Evolutionary conservation across 2,329 filamentous ascomycete species (phyloP), one percentile per base, ranked within the genome.

Genomic region (Hypoxylon sp.): DNA sequence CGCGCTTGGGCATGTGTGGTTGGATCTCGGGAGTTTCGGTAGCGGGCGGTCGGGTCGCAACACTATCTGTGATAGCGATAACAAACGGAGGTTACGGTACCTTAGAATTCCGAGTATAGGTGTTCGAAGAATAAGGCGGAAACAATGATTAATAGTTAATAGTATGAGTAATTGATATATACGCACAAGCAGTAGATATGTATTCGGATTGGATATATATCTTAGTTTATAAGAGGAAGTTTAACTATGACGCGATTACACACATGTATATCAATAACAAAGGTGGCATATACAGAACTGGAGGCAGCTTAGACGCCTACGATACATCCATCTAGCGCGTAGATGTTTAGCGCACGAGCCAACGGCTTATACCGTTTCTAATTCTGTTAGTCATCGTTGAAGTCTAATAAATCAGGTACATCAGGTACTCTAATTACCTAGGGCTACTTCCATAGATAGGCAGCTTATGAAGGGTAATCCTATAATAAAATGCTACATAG

Each of bases 1-100:
- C n/a, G 9, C 26, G 47, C 39, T 13, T 55, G 53, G 52, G 35
- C 33, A 31, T 46, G 37, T 37, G 53, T 59, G 60, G 47, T 42
- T 50, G 61, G 44, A 67, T 69, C 39, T 70, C 71, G 72, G 72
- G 70, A 73, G 64, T 70, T 67, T 73, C 73, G 73, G 73, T 71
- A 71, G 58, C 57, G 60, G 59, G 37, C 47, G 55, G 59, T 63
- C 66, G 63, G 63, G 51, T 62, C 52, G 47, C 22, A 37, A 60
- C 14, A 42, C 47, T 26, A 54, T 33, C 37, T 17, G 5, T 33
- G 33, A 64, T 55, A 67, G 14, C 52, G 64, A 66, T 57, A 61
- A 61, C 42, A 61, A 4, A 4, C 50, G 50, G 39, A 48, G 42
- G n/a, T 26, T 6, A 13, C 31, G 48, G 48, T 46, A 37, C 39